A percentile compares a stretch with the other conserved stretches of the same genome.
phyloP scores from a whole-genome alignment of 2,329 filamentous ascomycete species.

The Pseudocercospora ulei region DNA sequence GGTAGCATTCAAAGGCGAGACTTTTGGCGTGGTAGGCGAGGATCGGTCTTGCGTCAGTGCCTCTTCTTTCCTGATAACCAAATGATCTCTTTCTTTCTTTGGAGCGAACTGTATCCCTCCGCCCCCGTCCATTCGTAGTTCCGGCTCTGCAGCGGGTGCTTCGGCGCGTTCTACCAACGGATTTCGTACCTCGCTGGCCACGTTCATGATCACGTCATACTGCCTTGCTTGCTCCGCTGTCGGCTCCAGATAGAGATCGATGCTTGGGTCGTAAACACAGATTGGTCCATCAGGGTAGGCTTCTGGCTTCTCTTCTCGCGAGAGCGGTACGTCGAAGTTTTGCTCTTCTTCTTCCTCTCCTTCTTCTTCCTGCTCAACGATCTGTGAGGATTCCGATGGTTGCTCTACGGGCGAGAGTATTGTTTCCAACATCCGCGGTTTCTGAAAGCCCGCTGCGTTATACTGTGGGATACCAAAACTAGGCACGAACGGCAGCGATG shows the following conservation, averaged over 20 bases:
- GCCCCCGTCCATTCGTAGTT: slow-evolving; percentile 30
- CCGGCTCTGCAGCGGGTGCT: slow-evolving; percentile 28
- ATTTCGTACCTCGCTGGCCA: slow-evolving; percentile 70
- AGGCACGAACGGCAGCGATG: slow-evolving; percentile 49
- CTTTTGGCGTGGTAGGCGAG: slow-evolving; percentile 46
- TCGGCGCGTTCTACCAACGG: slow-evolving; percentile 47
- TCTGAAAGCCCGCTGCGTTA: slow-evolving; percentile 10
- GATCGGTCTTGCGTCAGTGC: slow-evolving; percentile 20
- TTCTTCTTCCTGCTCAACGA: slow-evolving; percentile 14
- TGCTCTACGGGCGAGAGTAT: slow-evolving; percentile 28
- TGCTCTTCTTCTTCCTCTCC: slow-evolving; percentile 43
- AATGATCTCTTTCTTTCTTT: slow-evolving; percentile 19
- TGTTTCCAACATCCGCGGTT: slow-evolving; percentile 26
- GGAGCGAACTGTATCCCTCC: slow-evolving; percentile 32
- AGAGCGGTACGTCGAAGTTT: slow-evolving; percentile 49
- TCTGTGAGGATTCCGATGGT: slow-evolving; percentile 13
- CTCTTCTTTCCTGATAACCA: slow-evolving; percentile 13
- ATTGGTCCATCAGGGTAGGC: slow-evolving; percentile 75
- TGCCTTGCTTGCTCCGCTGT: slow-evolving; percentile 64
- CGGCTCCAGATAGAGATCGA: slow-evolving; percentile 72
- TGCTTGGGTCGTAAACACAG: slow-evolving; percentile 66
- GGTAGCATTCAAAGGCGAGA: slow-evolving; percentile 39
- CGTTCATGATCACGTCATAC: slow-evolving; percentile 78
- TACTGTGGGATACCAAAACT: slow-evolving; percentile 27
- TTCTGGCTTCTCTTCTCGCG: slow-evolving; percentile 60